Evolutionary conservation across 768 basidiomycete species (phyloP), one percentile per base, ranked within the genome.

Genomic region (Leccinum variicolor): DNA sequence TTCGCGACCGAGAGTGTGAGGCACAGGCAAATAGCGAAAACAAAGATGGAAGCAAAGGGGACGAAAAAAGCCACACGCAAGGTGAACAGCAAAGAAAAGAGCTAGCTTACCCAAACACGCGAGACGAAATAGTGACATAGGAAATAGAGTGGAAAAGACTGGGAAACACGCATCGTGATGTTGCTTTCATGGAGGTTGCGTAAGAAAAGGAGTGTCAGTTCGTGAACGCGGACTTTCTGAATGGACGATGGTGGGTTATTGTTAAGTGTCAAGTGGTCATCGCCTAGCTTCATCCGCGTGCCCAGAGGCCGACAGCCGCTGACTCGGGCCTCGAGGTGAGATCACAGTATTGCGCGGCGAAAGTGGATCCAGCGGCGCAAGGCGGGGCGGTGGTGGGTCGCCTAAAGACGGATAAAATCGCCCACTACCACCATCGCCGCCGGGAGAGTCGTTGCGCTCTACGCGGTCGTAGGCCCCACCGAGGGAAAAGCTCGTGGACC

Each of bases 161-260:
- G 9, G 15, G 21, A 33, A 31, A 50, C 54, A 46, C 47, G 54
- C 60, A 60, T 70, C 71, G 55, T 71, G 61, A 64, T 54, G 49
- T 43, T 53, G 55, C 53, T 19, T 61, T 72, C 69, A 58, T 70
- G 57, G 53, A 49, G 53, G 52, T 43, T 59, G 61, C 62, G 64
- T 71, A 55, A 60, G 60, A 52, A 43, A 43, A 43, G 41, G 41
- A 50, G 7, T 25, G 34, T 31, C 52, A 50, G 60, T 43, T 72
- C 70, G 58, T 72, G 19, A 57, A 50, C 50, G 53, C 55, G 50
- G 48, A 23, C 50, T 51, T 33, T 34, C 33, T 34, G 50, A 50
- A 50, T n/a, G 36, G 59, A 49, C n/a, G 52, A 49, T 36, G 46
- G 50, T 47, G 19, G 55, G 31, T 57, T 43, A 28, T 23, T 36